Conservation (phyloP, 805 yeast species). For the Nakazawaea molendinolei region DNA sequence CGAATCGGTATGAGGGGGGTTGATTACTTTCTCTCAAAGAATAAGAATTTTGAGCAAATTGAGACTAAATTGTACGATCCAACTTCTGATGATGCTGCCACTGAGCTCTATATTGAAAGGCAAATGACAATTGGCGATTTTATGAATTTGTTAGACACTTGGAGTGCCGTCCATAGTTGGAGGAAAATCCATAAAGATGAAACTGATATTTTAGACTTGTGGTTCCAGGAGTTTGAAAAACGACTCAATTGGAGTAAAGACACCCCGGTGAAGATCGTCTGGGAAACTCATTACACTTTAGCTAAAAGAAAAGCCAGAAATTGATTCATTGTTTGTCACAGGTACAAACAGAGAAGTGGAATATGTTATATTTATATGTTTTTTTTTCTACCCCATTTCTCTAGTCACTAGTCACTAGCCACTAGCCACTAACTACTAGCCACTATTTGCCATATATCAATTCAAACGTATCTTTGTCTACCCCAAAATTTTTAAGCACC, state of each 20-base stretch:
- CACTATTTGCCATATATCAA: too few species aligned
- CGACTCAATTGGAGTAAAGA: conserved; percentile 39
- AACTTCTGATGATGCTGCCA: background rate
- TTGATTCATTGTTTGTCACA: too few species aligned
- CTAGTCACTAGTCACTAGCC: too few species aligned
- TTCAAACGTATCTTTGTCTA: conserved; percentile 7
- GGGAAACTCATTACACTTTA: conserved; percentile 51
- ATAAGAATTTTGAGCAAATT: conserved; percentile 20
- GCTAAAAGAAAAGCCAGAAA: conserved; percentile 34
- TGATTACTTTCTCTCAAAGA: conserved; percentile 14
- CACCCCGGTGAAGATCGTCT: conserved; percentile 37
- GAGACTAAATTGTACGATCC: conserved; percentile 24
- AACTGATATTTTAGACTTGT: conserved; percentile 15
- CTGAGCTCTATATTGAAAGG: conserved; percentile 17
- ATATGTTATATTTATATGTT: too few species aligned
- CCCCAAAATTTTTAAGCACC: conserved; percentile 4
- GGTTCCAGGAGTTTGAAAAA: conserved; percentile 16
- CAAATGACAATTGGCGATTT: conserved; percentile 15
- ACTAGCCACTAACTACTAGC: too few species aligned
- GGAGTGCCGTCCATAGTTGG: conserved; percentile 22
- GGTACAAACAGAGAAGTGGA: too few species aligned
- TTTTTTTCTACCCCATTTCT: too few species aligned
- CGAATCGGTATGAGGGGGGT: conserved; percentile 27
- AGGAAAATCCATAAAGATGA: conserved; percentile 14
- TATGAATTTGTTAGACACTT: conserved; percentile 18